Base-by-base conservation (phyloP, 2,329 filamentous ascomycete species). In the Fusarium transvaalense region DNA sequence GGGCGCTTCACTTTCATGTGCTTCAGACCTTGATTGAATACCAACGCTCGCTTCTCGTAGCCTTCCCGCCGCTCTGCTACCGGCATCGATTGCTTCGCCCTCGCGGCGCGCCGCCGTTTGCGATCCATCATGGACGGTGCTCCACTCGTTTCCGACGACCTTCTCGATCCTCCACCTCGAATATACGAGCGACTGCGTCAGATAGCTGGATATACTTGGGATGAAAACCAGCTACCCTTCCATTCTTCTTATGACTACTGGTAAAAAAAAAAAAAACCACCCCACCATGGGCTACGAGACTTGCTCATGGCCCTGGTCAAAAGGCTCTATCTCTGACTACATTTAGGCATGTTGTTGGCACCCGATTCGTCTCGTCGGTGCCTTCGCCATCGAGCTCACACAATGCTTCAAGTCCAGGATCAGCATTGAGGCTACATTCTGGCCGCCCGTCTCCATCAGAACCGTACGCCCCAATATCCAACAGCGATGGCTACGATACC, bases 221-320 rank as follows among this genome's bases (percentile, higher is more conserved):
- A 94, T 78, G 90, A 92, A 70, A 84, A 86, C 15, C 78, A 75
- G 59, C 78, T 79, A 27, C 87, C 87, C 13, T 82, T 86, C 57
- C 88, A 90, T 75, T 86, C 87, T 51, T 93, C 90, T 73, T 97
- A 97, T 80, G 93, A 97, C 78, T 94, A 94, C 82, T 98, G 94
- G 93, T 89, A 82, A 74, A 80, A 38, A 74, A 29, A n/a, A n/a
- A n/a, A n/a, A n/a, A n/a, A n/a, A n/a, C n/a, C n/a, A n/a, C 38
- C 50, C 53, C 32, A 25, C 45, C 29, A 37, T 29, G 31, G 35
- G 45, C 45, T 34, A 27, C 21, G 32, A 41, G 39, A 21, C 31
- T 37, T 41, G 25, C 31, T 39, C n/a, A 37, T 47, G n/a, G 19
- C 34, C 23, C 39, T 21, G 31, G 41, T 42, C 38, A 37, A 13